Evolutionary conservation across 2,329 filamentous ascomycete species (phyloP).

Genomic region (Leptographium wingfieldii): DNA sequence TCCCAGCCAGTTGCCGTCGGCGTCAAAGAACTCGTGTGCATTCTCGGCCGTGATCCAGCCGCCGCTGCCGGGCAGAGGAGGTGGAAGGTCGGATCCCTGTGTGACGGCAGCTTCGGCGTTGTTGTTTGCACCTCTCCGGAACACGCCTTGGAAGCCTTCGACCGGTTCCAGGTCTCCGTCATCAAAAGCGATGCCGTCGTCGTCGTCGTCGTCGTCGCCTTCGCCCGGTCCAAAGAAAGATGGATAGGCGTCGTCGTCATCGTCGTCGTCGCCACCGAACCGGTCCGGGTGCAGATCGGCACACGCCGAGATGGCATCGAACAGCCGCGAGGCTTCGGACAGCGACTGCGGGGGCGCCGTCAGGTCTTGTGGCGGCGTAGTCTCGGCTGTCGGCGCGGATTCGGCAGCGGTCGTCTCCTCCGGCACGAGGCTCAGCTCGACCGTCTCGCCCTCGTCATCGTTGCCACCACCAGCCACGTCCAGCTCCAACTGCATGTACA

Average conservation of each 20-base stretch:
- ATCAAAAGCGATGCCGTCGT: constrained; percentile 42
- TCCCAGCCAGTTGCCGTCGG: constrained; percentile 65
- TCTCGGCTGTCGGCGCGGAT: not conserved
- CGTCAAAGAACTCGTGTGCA: constrained; percentile 71
- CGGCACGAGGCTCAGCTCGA: constrained; percentile 57
- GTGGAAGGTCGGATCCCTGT: constrained; percentile 38
- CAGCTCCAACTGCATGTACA: constrained; percentile 59
- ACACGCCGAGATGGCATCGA: constrained; percentile 59
- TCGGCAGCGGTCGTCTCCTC: constrained; percentile 6
- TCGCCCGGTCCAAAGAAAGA: constrained; percentile 44
- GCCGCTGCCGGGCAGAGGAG: constrained; percentile 57
- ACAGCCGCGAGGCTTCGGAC: constrained; percentile 34
- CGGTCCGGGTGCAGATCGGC: constrained; percentile 67
- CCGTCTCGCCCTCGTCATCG: constrained; percentile 50
- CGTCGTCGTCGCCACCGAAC: constrained; percentile 38
- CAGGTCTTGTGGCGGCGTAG: constrained; percentile 6
- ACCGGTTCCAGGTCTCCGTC: constrained; percentile 39
- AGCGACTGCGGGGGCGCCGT: constrained; percentile 4
- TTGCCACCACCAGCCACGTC: constrained; percentile 40
- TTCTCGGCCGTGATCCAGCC: constrained; percentile 92
- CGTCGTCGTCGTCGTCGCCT: constrained; percentile 41
- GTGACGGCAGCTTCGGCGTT: constrained; percentile 18
- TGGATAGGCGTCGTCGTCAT: constrained; percentile 36
- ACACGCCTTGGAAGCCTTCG: constrained; percentile 46
- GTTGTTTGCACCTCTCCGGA: constrained; percentile 24